phyloP scores from a whole-genome alignment of 2,329 filamentous ascomycete genomes.

The Zarea fungicola region DNA sequence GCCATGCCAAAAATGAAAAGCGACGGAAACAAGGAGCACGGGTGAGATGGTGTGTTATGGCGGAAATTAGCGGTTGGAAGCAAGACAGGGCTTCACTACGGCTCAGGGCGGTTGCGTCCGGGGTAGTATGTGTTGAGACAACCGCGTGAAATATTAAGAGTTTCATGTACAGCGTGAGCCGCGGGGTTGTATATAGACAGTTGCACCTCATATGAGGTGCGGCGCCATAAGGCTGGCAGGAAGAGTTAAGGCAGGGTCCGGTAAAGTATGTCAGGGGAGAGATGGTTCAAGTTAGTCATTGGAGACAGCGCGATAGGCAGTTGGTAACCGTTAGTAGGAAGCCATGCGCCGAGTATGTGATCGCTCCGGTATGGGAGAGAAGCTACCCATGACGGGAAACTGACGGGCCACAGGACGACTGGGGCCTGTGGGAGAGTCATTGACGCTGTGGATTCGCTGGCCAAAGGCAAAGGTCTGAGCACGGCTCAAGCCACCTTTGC shows the following conservation, averaged over 20 bases:
- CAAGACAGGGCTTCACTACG: not conserved
- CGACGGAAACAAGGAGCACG: not conserved
- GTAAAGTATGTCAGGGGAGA: slow-evolving; percentile 17
- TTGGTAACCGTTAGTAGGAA: slow-evolving; percentile 49
- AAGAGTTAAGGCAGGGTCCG: slow-evolving; percentile 9
- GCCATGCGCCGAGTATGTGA: slow-evolving; percentile 56
- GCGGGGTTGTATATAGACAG: slow-evolving; percentile 4
- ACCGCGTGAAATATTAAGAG: slow-evolving; percentile 4
- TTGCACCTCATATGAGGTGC: slow-evolving; percentile 1
- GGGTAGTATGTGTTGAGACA: not conserved
- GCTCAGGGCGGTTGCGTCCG: not conserved
- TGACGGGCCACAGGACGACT: slow-evolving; percentile 37
- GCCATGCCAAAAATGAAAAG: slow-evolving; percentile 1
- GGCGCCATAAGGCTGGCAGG: not conserved
- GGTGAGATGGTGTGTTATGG: not conserved
- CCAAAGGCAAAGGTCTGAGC: slow-evolving; percentile 96
- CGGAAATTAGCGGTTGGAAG: slow-evolving; percentile 6
- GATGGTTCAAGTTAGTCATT: too few relatives aligned
- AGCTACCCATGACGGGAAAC: slow-evolving; percentile 37
- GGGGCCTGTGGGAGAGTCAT: slow-evolving; percentile 56
- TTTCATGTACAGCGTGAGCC: slow-evolving; percentile 13
- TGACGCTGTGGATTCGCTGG: slow-evolving; percentile 53
- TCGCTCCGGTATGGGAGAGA: slow-evolving; percentile 43
- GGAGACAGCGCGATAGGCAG: slow-evolving; percentile 25
- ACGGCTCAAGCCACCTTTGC: slow-evolving; percentile 79